Conservation (phyloP, 805 yeast genomes). For the Myxozyma kluyveri region DNA sequence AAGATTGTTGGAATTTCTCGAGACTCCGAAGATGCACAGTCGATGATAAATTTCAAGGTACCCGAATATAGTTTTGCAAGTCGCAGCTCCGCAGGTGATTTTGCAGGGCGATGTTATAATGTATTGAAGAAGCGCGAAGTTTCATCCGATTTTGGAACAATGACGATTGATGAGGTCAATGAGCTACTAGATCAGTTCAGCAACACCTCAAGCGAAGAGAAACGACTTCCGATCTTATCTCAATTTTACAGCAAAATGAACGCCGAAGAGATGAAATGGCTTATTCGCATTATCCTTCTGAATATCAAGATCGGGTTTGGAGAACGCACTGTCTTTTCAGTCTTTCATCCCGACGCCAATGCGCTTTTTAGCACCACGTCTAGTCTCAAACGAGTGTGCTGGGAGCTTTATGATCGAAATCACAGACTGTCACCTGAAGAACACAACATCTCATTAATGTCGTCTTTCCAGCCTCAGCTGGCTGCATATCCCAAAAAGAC, state of each 20-base stretch:
- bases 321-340: slow-evolving; percentile 54
- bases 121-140: slow-evolving; percentile 52
- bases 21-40: slow-evolving; percentile 58
- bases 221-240: slow-evolving; percentile 47
- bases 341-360: slow-evolving; percentile 80
- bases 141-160: slow-evolving; percentile 37
- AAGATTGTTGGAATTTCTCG: slow-evolving; percentile 56
- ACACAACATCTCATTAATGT: slow-evolving; percentile 45
- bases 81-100: slow-evolving; percentile 50
- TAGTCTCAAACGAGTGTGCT: slow-evolving; percentile 59
- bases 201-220: slow-evolving; percentile 33
- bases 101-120: slow-evolving; percentile 50
- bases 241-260: slow-evolving; percentile 55
- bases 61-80: slow-evolving; percentile 38
- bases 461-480: slow-evolving; percentile 74
- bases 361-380: slow-evolving; percentile 63
- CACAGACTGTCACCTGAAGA: slow-evolving; percentile 44
- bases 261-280: slow-evolving; percentile 62
- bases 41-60: slow-evolving; percentile 48
- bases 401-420: slow-evolving; percentile 52
- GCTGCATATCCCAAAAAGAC: slow-evolving; percentile 55
- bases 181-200: slow-evolving; percentile 47
- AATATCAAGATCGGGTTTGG: slow-evolving; percentile 50
- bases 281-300: slow-evolving; percentile 63
- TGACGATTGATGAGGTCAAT: slow-evolving; percentile 53